Conservation (phyloP, 2,329 filamentous ascomycete species). For the Beauveria pseudobassiana region DNA sequence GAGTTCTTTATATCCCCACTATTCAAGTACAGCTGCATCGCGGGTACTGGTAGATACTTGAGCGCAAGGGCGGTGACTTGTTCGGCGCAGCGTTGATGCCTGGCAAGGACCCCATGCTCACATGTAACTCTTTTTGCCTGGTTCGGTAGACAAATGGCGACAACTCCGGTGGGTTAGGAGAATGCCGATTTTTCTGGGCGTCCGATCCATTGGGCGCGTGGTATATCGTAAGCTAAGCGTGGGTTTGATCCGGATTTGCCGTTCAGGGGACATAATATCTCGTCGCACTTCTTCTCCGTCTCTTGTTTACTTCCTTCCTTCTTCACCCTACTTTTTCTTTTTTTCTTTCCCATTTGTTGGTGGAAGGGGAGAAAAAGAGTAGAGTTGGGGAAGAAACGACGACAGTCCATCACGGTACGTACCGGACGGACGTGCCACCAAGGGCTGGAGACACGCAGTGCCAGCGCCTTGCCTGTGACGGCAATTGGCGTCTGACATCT, state of each 20-base stretch:
- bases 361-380: constrained; percentile 1
- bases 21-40: neutral
- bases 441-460: too few species aligned
- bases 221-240: constrained; percentile 7
- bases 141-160: neutral
- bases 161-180: neutral
- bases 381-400: neutral
- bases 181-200: neutral
- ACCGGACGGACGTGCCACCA: neutral
- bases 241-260: constrained; percentile 3
- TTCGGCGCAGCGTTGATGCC: neutral
- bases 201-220: constrained; percentile 4
- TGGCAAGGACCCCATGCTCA: constrained; percentile 2
- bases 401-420: neutral
- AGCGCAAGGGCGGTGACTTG: constrained; percentile 10
- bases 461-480: neutral
- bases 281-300: constrained; percentile 1
- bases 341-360: constrained; percentile 8
- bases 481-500: neutral
- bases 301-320: neutral
- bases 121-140: neutral
- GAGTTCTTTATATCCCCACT: neutral
- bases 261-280: neutral
- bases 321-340: neutral
- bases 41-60: neutral